phyloP scores from a whole-genome alignment of 352 stramenopile genomes.

The Phytophthora melonis region DNA sequence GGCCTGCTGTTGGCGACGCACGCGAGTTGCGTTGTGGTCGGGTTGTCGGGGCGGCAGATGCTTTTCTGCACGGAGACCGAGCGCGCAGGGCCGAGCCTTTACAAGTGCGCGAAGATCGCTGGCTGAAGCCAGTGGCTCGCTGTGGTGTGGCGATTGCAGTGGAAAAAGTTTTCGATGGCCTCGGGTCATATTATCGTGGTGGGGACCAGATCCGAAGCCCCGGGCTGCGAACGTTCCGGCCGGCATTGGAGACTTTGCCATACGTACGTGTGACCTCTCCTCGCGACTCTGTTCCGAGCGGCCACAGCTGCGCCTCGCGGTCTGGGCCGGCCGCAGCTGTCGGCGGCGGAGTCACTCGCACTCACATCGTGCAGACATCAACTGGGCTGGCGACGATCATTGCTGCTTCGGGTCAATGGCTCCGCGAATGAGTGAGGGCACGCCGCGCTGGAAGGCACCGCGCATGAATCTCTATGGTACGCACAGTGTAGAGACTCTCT shows the following conservation, averaged over 20 bases:
- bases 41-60: conserved; percentile 27
- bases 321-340: conserved; percentile 22
- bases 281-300: conserved; percentile 14
- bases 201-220: conserved; percentile 22
- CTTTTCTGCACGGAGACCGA: conserved; percentile 12
- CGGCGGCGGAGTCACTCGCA: neutral
- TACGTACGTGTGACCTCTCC: neutral
- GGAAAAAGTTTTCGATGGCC: neutral
- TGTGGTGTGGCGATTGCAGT: neutral
- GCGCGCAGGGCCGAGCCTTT: conserved; percentile 24
- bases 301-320: conserved; percentile 19
- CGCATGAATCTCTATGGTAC: conserved; percentile 10
- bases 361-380: no score
- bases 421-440: conserved; percentile 9
- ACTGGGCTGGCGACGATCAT: no score
- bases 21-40: conserved; percentile 32
- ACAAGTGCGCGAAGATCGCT: conserved; percentile 25
- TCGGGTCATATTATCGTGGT: no score
- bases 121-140: conserved; percentile 19
- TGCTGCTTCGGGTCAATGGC: conserved; percentile 16
- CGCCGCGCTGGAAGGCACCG: neutral
- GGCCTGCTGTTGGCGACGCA: conserved; percentile 32
- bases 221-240: conserved; percentile 15
- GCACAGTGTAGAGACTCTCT: neutral
- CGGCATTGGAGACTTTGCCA: no score